phyloP scores from a whole-genome alignment of 106 monocot species.

The Triglochin maritima region DNA sequence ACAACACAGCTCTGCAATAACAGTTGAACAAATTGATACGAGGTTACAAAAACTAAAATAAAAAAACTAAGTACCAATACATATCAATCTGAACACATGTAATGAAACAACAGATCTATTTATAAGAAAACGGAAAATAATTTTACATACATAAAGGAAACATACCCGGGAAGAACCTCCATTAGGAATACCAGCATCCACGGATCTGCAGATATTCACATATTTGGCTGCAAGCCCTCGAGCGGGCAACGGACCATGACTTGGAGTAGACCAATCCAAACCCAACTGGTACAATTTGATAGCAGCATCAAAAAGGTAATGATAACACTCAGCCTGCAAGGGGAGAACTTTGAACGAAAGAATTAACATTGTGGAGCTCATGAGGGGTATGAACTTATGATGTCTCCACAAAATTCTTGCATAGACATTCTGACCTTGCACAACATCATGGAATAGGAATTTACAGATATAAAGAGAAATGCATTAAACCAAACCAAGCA shows the following conservation, averaged over 20 bases:
- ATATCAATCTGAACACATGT: not conserved
- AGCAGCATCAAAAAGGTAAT: slow-evolving; percentile 95
- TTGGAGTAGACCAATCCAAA: slow-evolving; percentile 72
- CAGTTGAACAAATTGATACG: no score
- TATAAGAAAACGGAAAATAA: slow-evolving; percentile 2
- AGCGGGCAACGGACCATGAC: slow-evolving; percentile 42
- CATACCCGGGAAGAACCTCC: slow-evolving; percentile 44
- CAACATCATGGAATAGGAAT: no score
- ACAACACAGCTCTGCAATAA: slow-evolving; percentile 67
- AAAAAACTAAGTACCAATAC: not conserved
- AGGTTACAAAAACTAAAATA: not conserved
- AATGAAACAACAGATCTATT: not conserved
- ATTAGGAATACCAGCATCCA: slow-evolving; percentile 23
- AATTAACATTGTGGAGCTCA: not conserved
- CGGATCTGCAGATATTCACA: slow-evolving; percentile 10
- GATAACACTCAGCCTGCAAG: slow-evolving; percentile 90
- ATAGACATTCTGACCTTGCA: no score
- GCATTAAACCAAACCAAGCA: no score
- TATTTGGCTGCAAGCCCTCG: slow-evolving; percentile 10
- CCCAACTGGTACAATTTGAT: slow-evolving; percentile 70
- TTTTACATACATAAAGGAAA: not conserved
- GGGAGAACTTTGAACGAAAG: not conserved
- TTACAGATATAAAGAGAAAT: not conserved
- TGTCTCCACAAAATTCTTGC: no score
- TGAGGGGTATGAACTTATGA: no score